Evolutionary conservation across 2,329 filamentous ascomycete genomes (phyloP), one percentile per base, ranked within the genome.

Genomic region (Raffaelea arxii): DNA sequence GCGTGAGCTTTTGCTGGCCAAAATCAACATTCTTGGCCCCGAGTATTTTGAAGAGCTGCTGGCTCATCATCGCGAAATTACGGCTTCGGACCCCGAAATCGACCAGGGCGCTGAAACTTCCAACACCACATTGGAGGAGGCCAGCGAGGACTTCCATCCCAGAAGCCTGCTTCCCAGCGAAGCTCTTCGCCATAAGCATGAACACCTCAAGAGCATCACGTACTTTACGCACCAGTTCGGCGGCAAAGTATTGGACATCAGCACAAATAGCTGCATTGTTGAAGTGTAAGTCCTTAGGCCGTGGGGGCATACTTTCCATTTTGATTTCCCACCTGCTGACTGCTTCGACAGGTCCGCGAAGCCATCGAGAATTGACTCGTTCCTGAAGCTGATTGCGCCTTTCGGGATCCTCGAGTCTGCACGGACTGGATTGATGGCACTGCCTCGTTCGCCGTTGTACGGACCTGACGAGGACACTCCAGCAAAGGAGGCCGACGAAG

Each of bases 11-110:
- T 77, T 98, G 9, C 80, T 98, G 32, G 91, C 92, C 58, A 98
- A 98, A 74, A 79, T 98, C 68, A 94, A 91, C 65, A 95, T 94
- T 51, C 77, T 98, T 32, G 92, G 92, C 1, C 92, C 92, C 6
- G 92, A 98, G 72, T 96, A 95, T 70, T 98, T 96, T 58, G 91
- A 97, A 70, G 92, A 98, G 69, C 77, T 98, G 47, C 80, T 96
- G 55, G 84, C 88, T 46, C 92, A 98, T 67, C 92, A 98, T 68
- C 82, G 90, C 49, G 92, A 97, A 70, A 94, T 97, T 46, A 74
- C 74, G 23, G 66, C 70, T 18, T 22, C 47, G 6, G 67, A 69
- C 16, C 54, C 59, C 25, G 65, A 70, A 9, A 58, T 64, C 27
- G 81, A 86, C 47, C 53, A 56, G 4, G 59, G 55, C 22, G 54